Evolutionary conservation across 306 rosid species (phyloP).

Genomic region (Castanea sativa): DNA sequence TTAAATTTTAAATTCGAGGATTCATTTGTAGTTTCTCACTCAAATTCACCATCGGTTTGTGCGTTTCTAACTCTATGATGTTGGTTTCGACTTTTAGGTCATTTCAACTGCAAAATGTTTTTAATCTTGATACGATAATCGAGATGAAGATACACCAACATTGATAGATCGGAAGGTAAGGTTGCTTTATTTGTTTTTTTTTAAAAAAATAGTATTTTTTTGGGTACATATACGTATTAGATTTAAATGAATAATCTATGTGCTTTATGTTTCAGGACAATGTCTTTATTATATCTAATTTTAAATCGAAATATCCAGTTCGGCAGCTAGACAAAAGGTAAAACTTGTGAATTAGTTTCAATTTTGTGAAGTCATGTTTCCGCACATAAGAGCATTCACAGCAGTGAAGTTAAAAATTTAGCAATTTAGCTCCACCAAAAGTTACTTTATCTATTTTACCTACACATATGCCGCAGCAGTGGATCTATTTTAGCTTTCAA

Average conservation of each 20-base stretch:
- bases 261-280: constrained; percentile 68
- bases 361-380: neutral
- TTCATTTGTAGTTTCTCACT: constrained; percentile 16
- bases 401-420: too few relatives aligned
- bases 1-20: neutral
- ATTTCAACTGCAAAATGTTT: constrained; percentile 74
- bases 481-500: too few relatives aligned
- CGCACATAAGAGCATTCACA: too few relatives aligned
- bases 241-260: neutral
- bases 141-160: constrained; percentile 91
- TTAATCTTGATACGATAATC: constrained; percentile 76
- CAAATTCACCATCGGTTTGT: neutral
- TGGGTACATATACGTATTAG: neutral
- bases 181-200: neutral
- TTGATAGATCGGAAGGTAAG: constrained; percentile 93
- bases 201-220: neutral
- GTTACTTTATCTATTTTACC: too few relatives aligned
- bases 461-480: too few relatives aligned
- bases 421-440: too few relatives aligned
- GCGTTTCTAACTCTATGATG: constrained; percentile 6
- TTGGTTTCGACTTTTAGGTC: constrained; percentile 48
- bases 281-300: constrained; percentile 88
- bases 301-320: constrained; percentile 87
- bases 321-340: constrained; percentile 89
- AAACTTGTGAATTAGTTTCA: constrained; percentile 1